phyloP scores from a whole-genome alignment of 768 basidiomycete species.

The Mycena capillaripes region DNA sequence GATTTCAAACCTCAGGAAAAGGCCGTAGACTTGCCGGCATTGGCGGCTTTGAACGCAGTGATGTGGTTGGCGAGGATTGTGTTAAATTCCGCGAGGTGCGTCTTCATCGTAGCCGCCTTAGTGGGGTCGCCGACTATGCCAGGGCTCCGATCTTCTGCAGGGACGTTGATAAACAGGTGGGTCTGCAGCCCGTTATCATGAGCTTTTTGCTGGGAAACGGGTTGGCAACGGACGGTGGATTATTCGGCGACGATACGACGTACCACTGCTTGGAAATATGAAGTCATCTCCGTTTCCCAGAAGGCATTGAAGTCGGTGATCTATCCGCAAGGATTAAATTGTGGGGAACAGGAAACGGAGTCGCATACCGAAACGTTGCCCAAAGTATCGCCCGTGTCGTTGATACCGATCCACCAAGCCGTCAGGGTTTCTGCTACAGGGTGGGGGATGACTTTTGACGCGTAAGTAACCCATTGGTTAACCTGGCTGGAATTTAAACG shows the following conservation, averaged over 20 bases:
- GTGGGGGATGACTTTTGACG: conserved; percentile 60
- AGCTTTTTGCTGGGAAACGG: conserved; percentile 51
- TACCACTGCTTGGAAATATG: conserved; percentile 66
- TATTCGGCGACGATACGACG: conserved; percentile 35
- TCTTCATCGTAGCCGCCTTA: conserved; percentile 51
- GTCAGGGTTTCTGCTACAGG: conserved; percentile 58
- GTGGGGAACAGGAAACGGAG: neutral
- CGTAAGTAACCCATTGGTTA: conserved; percentile 62
- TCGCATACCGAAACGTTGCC: conserved; percentile 51
- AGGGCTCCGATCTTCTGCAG: conserved; percentile 66
- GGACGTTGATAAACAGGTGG: conserved; percentile 71
- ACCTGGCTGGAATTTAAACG: conserved; percentile 47
- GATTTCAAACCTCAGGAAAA: neutral
- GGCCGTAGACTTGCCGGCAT: conserved; percentile 45
- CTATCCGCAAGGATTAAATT: conserved; percentile 39
- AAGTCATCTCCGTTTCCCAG: conserved; percentile 63
- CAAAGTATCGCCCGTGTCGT: conserved; percentile 67
- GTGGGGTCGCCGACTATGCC: conserved; percentile 50
- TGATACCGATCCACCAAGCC: conserved; percentile 73
- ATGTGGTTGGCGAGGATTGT: conserved; percentile 52
- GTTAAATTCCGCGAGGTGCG: conserved; percentile 60
- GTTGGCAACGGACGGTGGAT: neutral
- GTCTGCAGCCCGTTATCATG: conserved; percentile 56
- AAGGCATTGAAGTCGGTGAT: conserved; percentile 63
- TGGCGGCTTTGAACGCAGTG: conserved; percentile 49